Evolutionary conservation across 176 grass and related monocot species (phyloP).

Genomic region (Lolium perenne): DNA sequence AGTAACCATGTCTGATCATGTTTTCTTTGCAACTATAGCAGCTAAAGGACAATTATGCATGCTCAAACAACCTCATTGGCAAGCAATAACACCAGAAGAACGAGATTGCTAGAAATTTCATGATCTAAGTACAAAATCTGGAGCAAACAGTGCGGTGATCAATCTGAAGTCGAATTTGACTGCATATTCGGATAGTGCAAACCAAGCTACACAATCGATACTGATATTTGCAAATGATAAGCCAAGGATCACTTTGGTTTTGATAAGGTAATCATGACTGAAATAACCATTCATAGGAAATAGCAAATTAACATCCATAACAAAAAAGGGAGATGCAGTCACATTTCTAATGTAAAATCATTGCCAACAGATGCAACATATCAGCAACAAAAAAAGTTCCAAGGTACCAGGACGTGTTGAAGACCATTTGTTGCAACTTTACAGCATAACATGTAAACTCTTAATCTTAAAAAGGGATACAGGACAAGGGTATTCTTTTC

Average conservation of each 20-base stretch:
- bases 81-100: background rate
- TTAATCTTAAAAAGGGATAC: background rate
- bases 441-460: background rate
- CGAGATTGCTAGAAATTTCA: background rate
- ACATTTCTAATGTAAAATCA: background rate
- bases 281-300: background rate
- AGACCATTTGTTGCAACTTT: background rate
- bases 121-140: background rate
- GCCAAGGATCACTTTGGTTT: background rate
- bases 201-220: background rate
- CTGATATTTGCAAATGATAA: background rate
- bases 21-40: background rate
- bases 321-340: background rate
- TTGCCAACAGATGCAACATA: background rate
- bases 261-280: background rate
- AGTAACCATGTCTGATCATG: background rate
- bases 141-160: background rate
- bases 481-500: background rate
- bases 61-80: background rate
- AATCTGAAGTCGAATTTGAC: background rate
- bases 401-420: background rate
- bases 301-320: background rate
- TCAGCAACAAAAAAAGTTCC: background rate
- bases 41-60: background rate
- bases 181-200: background rate